Evolutionary conservation across 73 alveolate genomes (phyloP), one percentile per base, ranked within the genome.

Genomic region (Stentor coeruleus): DNA sequence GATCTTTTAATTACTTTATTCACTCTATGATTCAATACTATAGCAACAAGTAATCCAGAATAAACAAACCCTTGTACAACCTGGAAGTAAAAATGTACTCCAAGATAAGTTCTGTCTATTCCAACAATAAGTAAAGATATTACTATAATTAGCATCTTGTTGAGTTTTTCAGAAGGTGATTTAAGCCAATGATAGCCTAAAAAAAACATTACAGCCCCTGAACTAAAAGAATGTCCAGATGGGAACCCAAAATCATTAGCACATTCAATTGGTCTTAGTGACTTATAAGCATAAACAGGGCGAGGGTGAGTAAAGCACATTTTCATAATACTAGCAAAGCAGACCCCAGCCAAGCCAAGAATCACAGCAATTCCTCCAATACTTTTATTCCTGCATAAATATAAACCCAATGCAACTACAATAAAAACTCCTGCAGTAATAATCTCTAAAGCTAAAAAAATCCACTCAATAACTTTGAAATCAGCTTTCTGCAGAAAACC

Each of bases 271-370:
- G 79, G 49, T 28, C 0, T 26, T 28, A 66, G n/a, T 20, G n/a
- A 20, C 42, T 20, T 11, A 33, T 26, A 66, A 14, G n/a, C 33
- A 26, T 31, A 66, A 1, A 66, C 20, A 33, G 79, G 79, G 11
- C 79, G n/a, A 20, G 79, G 79, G 37, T 66, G 79, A 33, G n/a
- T 11, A 66, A 66, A 66, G 33, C 79, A 0, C 79, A 66, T 66
- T 33, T 66, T 66, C 11, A 66, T 14, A 33, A 66, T 20, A 20
- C 40, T 20, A 0, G 79, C 79, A 20, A 66, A 2, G 33, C 36
- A 33, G 14, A 40, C 79, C 33, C 40, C 79, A 26, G 37, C n/a
- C 11, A 66, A 28, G n/a, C 79, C 79, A 20, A 31, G 40, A 0
- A 31, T 20, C n/a, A 66, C 40, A 11, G 40, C 36, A 26, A 66